A percentile compares a stretch with the other conserved stretches of the same genome.
These are phyloP conservation scores for Aspergillus costaricaensis DNA, from an alignment of 2,329 filamentous ascomycete species.

Conservation along the genomic window DNA sequence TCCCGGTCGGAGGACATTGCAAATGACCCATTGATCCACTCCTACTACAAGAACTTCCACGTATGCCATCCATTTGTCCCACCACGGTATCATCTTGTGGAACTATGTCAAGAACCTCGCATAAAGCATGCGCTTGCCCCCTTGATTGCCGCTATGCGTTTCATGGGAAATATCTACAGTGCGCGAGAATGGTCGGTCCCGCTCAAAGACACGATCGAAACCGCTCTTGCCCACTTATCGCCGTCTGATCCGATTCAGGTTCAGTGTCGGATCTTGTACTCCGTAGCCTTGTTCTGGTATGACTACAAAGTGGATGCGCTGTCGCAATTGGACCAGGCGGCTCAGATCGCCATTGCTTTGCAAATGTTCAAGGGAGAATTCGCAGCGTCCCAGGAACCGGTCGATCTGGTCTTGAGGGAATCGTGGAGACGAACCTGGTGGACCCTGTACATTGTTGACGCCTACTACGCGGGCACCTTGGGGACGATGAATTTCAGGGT, in stretches of 20 bases:
- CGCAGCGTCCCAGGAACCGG: slow-evolving; percentile 56
- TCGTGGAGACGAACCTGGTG: slow-evolving; percentile 52
- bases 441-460: slow-evolving; percentile 66
- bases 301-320: slow-evolving; percentile 22
- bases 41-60: slow-evolving; percentile 38
- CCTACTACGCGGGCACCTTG: slow-evolving; percentile 70
- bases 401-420: slow-evolving; percentile 35
- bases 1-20: slow-evolving; percentile 11
- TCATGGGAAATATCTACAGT: slow-evolving; percentile 31
- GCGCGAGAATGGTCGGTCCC: slow-evolving; percentile 21
- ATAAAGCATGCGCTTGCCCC: slow-evolving; percentile 18
- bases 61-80: slow-evolving; percentile 31
- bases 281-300: slow-evolving; percentile 30
- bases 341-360: slow-evolving; percentile 25
- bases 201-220: slow-evolving; percentile 20
- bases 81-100: slow-evolving; percentile 23
- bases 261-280: slow-evolving; percentile 31
- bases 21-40: slow-evolving; percentile 22
- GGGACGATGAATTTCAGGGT: slow-evolving; percentile 28
- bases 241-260: slow-evolving; percentile 13
- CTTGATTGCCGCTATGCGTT: slow-evolving; percentile 31
- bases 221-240: slow-evolving; percentile 9
- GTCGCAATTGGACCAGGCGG: slow-evolving; percentile 23
- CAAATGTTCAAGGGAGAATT: slow-evolving; percentile 26
- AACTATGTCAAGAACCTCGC: slow-evolving; percentile 17